These are phyloP conservation scores for Tolypocladium capitatum DNA, from an alignment of 2,329 filamentous ascomycete genomes.

Conservation along the genomic window DNA sequence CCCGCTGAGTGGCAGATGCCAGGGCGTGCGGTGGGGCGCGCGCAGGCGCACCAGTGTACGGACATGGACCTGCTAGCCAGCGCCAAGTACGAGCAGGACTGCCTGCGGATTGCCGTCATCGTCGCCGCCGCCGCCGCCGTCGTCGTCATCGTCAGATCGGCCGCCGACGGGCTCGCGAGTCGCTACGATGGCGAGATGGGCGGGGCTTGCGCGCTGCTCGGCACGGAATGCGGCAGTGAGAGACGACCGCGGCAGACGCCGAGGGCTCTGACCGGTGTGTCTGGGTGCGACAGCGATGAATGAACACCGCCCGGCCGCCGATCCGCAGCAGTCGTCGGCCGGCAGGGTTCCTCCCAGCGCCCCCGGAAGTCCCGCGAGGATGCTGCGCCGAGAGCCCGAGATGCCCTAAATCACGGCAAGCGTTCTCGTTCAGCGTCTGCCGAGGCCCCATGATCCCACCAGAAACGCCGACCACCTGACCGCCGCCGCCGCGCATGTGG, in stretches of 20 bases:
- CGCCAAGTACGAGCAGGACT: no score
- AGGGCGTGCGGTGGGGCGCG: background rate
- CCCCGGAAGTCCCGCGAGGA: background rate
- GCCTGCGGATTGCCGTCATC: no score
- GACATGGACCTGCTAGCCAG: background rate
- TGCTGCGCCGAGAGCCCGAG: background rate
- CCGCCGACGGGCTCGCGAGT: background rate
- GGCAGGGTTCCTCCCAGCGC: background rate
- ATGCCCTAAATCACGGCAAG: background rate
- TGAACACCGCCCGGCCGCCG: background rate
- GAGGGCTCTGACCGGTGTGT: background rate
- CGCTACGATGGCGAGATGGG: background rate
- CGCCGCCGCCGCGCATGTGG: background rate
- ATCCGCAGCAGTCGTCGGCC: background rate
- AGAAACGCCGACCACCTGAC: no score
- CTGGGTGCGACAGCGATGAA: no score
- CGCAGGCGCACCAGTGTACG: background rate
- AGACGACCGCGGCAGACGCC: background rate
- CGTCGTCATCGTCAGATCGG: background rate
- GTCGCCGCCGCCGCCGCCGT: no score
- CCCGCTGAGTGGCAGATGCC: conserved; percentile 6
- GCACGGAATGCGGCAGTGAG: background rate
- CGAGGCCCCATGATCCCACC: background rate
- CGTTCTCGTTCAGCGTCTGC: background rate
- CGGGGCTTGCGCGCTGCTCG: background rate